Evolutionary conservation across 768 basidiomycete genomes (phyloP), one percentile per base, ranked within the genome.

Genomic region (Gloeophyllum trabeum): DNA sequence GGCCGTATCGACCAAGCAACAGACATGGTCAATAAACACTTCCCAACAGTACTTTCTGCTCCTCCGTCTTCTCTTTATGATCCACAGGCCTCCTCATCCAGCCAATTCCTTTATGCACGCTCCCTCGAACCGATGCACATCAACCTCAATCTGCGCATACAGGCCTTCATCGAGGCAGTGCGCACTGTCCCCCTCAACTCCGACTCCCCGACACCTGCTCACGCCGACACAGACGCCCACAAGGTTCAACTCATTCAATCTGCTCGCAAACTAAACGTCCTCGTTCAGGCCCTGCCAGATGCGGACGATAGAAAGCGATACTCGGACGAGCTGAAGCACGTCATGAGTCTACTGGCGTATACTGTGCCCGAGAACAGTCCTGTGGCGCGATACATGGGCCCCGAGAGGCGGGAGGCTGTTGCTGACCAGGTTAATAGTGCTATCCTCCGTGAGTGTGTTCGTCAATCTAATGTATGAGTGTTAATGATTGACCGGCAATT

Each of bases 371-470:
- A 88, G 52, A 73, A 66, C 26, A 88, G 88, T 51, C 72, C 82
- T 0, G 69, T 91, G 52, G 65, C 73, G 13, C 77, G 71, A 43
- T 97, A 93, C 60, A 59, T 96, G 46, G 71, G 73, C 26, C 79
- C 82, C 57, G 76, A 75, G 41, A 67, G 92, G 53, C 73, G 92
- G 45, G 81, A 86, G 48, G 76, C 74, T 4, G 73, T 96, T 18
- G 91, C 91, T 4, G 84, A 89, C 44, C 86, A 92, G 61, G 79
- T 98, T 32, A 85, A 93, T 49, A 70, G 75, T 35, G 92, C 91
- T 13, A 84, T 96, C 37, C 60, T 96, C 10, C 65, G 92, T 92
- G 51, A 56, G 87, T 69, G 2, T 6, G 4, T n/a, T 16, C 39
- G 12, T 18, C 22, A 19, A 14, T 24, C 19, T 20, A n/a, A 10